phyloP scores from a whole-genome alignment of 148 eudicot species.

The Chenopodium formosanum region DNA sequence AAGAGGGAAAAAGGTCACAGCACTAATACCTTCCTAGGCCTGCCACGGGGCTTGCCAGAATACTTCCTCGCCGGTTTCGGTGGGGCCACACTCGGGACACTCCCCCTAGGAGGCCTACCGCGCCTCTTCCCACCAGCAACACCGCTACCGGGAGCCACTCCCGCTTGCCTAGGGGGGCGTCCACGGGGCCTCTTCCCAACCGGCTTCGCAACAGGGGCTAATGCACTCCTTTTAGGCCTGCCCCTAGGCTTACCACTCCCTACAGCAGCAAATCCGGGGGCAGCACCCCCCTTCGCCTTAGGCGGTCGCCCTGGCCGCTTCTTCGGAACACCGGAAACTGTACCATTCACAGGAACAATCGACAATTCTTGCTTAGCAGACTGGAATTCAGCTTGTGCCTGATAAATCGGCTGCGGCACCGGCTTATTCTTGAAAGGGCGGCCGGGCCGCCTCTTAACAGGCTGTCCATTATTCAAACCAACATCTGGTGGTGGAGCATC shows the following conservation, averaged over 20 bases:
- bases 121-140: constrained; percentile 15
- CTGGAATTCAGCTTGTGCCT: neutral
- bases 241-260: constrained; percentile 42
- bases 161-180: constrained; percentile 46
- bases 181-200: constrained; percentile 36
- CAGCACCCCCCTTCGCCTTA: constrained; percentile 1
- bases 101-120: constrained; percentile 31
- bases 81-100: neutral
- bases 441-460: neutral
- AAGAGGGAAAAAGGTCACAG: neutral
- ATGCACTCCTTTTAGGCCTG: constrained; percentile 49
- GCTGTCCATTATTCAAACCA: neutral
- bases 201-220: constrained; percentile 13
- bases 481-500: no score
- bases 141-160: constrained; percentile 7
- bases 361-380: no score
- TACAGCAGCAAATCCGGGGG: neutral
- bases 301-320: constrained; percentile 34
- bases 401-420: neutral
- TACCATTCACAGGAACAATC: neutral
- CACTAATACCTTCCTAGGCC: constrained; percentile 37
- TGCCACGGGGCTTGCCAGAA: constrained; percentile 34
- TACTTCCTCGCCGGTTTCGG: constrained; percentile 9
- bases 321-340: neutral
- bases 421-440: neutral